Base-by-base conservation (phyloP, 768 basidiomycete genomes). In the Russula vinacea region DNA sequence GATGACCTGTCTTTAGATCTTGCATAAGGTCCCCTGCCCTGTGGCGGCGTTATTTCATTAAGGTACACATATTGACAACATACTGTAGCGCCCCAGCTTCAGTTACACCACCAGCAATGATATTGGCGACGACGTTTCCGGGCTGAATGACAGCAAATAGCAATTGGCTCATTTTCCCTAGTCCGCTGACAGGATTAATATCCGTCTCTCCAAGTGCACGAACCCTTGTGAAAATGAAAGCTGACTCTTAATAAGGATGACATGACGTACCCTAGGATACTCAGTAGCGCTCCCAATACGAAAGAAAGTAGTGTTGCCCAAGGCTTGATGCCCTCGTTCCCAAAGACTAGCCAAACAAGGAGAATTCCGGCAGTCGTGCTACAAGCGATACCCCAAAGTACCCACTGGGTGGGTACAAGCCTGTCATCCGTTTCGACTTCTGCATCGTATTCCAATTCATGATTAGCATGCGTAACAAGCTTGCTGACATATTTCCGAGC, bases 1-100 rank as follows among this genome's bases (percentile, higher is more conserved):
- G 78, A 74, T 97, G 92, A 0, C 96, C 96, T 2, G 96, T 97
- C 77, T 98, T 98, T 64, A 98, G 78, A 75, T 98, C 96, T 77
- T 98, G 96, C 96, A 98, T 98, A 10, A 98, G 84, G 73, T 98
- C 96, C 17, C 94, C 96, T 8, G 95, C 94, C 74, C 92, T 94
- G 67, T 60, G 69, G 56, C 64, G 62, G 44, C 14, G 55, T 29
- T 42, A 60, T 39, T 22, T 32, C 19, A 51, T 7, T 8, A 11
- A 61, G 50, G 22, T 32, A 40, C 19, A 60, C 44, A 26, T 64
- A 72, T 86, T 66, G 71, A 24, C 14, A 2, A 61, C 64, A 9
- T 60, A 92, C 89, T 95, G 93, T 75, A 88, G 88, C 32, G 93
- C 93, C n/a, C 93, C 93, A 42, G 93, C 93, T 76, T 95, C 94